Evolutionary conservation across 1,139 yeast species (phyloP), one percentile per base, ranked within the genome.

Genomic region (Sugiyamaella novakii): DNA sequence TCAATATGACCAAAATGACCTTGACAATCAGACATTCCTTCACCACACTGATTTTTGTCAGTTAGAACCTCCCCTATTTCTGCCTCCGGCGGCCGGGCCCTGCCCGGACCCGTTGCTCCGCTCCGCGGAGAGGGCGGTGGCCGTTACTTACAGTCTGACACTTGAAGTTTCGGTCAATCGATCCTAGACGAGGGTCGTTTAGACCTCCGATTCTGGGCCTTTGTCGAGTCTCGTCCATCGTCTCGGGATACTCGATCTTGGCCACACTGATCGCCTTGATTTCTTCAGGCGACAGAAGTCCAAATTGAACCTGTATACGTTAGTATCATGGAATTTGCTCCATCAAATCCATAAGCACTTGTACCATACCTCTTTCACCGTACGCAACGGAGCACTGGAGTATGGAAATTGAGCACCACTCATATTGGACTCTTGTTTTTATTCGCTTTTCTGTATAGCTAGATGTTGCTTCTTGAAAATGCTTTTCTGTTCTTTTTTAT

Each of bases 1-100:
- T 94, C 98, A 54, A 94, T 94, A 67, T 94, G 98, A 59, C 99
- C 99, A 72, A 94, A 94, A 74, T 94, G 99, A 53, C 99, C 99
- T 1, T 98, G 98, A 71, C 99, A 94, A 67, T 92, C 98, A 53
- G 94, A 88, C 97, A 92, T 92, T 64, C 94, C 96, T 70, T 92
- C 98, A 63, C 96, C 95, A 77, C 99, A 92, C 70, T 68, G 51
- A 14, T 21, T 14, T 10, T n/a, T 33, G 33, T 24, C 25, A 17
- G 22, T 30, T 12, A 19, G 24, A 30, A 24, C 25, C 36, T 4
- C 11, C 35, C 19, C 29, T 12, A 4, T 21, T 8, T 37, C 19
- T 19, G 28, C 36, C 36, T 33, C 36, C 36, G 36, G n/a, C 21
- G 36, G 36, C 36, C 36, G 22, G 36, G 36, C 36, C 6, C 5